Evolutionary conservation across 163 green algal species (phyloP), one percentile per base, ranked within the genome.

Genomic region (Trebouxia gelatinosa): DNA sequence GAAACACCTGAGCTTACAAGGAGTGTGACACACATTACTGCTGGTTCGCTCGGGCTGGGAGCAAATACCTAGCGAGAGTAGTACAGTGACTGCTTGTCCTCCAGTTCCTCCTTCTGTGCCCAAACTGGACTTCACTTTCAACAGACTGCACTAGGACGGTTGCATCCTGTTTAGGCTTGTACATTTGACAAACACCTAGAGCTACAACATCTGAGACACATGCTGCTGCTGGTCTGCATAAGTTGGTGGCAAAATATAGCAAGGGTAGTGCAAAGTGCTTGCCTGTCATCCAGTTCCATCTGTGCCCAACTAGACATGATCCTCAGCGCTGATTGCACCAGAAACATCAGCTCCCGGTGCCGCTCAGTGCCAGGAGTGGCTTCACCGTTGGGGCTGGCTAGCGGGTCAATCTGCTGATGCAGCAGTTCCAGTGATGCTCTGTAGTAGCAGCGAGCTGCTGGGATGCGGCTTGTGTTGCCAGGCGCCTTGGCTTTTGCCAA

Each of bases 381-480:
- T 21, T 76, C 40, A 1, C 43, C 68, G 21, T 59, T 26, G 17
- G n/a, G 29, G 28, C 68, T 76, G 43, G 17, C 64, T 19, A 54
- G 43, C 26, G 29, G 40, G 11, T 61, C 43, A 39, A 76, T 37
- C n/a, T 19, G 29, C 28, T 64, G 28, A 13, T 62, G 68, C 2
- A 64, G 31, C 40, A 62, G 40, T 43, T 76, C 68, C 13, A 43
- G 40, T 19, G 68, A n/a, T 16, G 40, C 43, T 29, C 68, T 39
- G 68, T 76, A 76, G 68, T 31, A 62, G 28, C 29, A 46, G 68
- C 68, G 68, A 5, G 68, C 68, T 59, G 68, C 40, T 54, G 64
- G 35, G 21, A 72, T 72, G n/a, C n/a, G n/a, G 39, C 28, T 34
- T 16, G 9, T 7, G 7, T 13, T 21, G 48, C 48, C 48, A 11